Conservation (phyloP, 2,329 filamentous ascomycete species). For the Ophiosphaerella herpotricha region DNA sequence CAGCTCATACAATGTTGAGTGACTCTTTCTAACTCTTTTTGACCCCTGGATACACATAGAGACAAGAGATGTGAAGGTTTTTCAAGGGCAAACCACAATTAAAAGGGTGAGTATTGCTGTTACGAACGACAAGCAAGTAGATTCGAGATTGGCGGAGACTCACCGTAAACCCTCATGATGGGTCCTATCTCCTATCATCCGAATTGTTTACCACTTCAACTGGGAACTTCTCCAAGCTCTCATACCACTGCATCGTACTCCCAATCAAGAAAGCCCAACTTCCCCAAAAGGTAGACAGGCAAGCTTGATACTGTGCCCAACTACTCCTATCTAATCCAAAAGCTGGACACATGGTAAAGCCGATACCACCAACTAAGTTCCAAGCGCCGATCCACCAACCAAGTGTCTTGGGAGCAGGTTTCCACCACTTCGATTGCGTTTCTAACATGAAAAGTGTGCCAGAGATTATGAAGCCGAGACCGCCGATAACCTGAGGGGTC, state of each 20-base stretch:
- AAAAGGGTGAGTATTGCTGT: no score
- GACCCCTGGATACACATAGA: no score
- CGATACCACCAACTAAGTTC: slow-evolving; percentile 67
- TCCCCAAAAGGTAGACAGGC: slow-evolving; percentile 40
- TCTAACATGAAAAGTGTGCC: slow-evolving; percentile 67
- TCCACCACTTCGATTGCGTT: slow-evolving; percentile 67
- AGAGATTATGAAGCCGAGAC: slow-evolving; percentile 64
- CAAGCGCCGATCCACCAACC: slow-evolving; percentile 71
- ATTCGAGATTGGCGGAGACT: no score
- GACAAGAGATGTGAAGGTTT: no score
- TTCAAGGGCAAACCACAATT: no score
- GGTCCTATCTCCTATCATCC: not conserved
- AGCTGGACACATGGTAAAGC: slow-evolving; percentile 58
- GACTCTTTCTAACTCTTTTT: no score
- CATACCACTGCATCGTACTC: slow-evolving; percentile 41
- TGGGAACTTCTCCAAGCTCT: slow-evolving; percentile 40
- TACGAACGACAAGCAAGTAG: no score
- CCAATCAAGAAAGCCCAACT: slow-evolving; percentile 44
- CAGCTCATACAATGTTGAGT: no score
- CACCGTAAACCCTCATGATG: no score
- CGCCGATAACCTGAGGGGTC: slow-evolving; percentile 66
- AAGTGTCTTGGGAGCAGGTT: slow-evolving; percentile 59
- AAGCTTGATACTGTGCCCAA: slow-evolving; percentile 42
- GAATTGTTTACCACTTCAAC: slow-evolving; percentile 19
- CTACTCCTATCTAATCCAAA: slow-evolving; percentile 39